These are phyloP conservation scores for Alternaria consortialis DNA, from an alignment of 2,329 filamentous ascomycete genomes.

Conservation along the genomic window DNA sequence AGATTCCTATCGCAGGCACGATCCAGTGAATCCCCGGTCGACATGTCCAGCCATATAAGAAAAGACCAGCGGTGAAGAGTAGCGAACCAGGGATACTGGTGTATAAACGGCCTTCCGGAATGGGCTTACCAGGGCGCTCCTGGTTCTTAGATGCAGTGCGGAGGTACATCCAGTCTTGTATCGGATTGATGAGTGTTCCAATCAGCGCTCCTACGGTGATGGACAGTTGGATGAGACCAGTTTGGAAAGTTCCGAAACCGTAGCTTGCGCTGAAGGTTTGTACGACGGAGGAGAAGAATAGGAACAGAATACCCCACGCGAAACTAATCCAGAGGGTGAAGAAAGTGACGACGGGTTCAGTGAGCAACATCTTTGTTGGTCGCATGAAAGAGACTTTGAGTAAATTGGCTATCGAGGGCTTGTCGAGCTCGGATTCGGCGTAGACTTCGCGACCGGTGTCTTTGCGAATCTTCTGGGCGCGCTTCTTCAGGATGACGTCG, in stretches of 20 bases:
- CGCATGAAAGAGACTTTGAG: slow-evolving; percentile 54
- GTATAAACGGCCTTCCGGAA: slow-evolving; percentile 57
- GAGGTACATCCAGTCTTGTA: slow-evolving; percentile 48
- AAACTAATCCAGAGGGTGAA: slow-evolving; percentile 58
- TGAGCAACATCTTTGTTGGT: slow-evolving; percentile 53
- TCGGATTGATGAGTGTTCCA: slow-evolving; percentile 52
- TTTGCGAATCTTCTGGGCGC: slow-evolving; percentile 52
- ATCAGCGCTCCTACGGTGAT: slow-evolving; percentile 55
- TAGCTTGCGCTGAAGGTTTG: slow-evolving; percentile 54
- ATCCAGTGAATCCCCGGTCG: slow-evolving; percentile 47
- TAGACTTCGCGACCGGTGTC: slow-evolving; percentile 46
- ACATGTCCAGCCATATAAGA: slow-evolving; percentile 31
- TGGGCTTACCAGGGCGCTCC: slow-evolving; percentile 51
- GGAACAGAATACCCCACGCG: slow-evolving; percentile 56
- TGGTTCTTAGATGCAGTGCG: slow-evolving; percentile 44
- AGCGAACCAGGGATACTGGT: slow-evolving; percentile 54
- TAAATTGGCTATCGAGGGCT: slow-evolving; percentile 25
- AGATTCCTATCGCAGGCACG: slow-evolving; percentile 30
- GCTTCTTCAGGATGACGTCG: slow-evolving; percentile 54
- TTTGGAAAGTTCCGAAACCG: slow-evolving; percentile 45
- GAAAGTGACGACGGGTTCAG: slow-evolving; percentile 55
- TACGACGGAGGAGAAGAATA: slow-evolving; percentile 54
- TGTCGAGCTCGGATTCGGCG: slow-evolving; percentile 40
- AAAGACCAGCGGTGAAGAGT: slow-evolving; percentile 43
- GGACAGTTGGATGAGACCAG: slow-evolving; percentile 53